Evolutionary conservation across 352 stramenopile species (phyloP).

Genomic region (Peronospora tabacina): DNA sequence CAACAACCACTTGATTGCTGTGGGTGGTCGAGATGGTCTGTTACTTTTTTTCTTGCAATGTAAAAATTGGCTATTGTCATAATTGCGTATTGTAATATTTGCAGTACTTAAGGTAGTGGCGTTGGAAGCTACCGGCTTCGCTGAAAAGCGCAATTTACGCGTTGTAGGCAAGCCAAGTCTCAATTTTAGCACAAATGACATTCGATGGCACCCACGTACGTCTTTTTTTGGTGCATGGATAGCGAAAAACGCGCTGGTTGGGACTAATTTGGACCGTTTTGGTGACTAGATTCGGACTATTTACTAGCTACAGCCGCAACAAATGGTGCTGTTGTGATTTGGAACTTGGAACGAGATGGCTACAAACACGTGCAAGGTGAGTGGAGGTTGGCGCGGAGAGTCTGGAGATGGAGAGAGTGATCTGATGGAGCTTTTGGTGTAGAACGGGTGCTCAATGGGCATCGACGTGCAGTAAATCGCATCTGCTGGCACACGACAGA

Average conservation of each 20-base stretch:
- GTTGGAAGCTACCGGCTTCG: conserved; percentile 66
- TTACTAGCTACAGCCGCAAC: conserved; percentile 79
- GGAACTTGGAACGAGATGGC: conserved; percentile 81
- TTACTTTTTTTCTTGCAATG: neutral
- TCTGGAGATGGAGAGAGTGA: neutral
- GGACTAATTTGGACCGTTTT: conserved; percentile 3
- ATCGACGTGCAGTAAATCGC: conserved; percentile 79
- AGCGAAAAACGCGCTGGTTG: neutral
- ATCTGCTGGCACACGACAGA: conserved; percentile 85
- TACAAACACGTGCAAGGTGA: conserved; percentile 84
- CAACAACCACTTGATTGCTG: conserved; percentile 73
- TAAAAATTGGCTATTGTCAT: neutral
- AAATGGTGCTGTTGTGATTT: conserved; percentile 81
- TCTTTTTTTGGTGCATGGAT: neutral
- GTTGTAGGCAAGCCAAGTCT: conserved; percentile 69
- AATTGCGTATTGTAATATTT: conserved; percentile 1
- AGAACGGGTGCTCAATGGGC: conserved; percentile 75
- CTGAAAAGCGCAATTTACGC: conserved; percentile 78
- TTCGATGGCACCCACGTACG: conserved; percentile 83
- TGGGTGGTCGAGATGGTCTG: conserved; percentile 75
- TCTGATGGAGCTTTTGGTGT: neutral
- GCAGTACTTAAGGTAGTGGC: conserved; percentile 80
- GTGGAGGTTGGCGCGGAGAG: neutral
- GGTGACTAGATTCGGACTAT: conserved; percentile 62
- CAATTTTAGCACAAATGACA: conserved; percentile 87